These are phyloP conservation scores for Heliocybe sulcata DNA, from an alignment of 1,284 basidiomycete genomes.

Conservation along the genomic window DNA sequence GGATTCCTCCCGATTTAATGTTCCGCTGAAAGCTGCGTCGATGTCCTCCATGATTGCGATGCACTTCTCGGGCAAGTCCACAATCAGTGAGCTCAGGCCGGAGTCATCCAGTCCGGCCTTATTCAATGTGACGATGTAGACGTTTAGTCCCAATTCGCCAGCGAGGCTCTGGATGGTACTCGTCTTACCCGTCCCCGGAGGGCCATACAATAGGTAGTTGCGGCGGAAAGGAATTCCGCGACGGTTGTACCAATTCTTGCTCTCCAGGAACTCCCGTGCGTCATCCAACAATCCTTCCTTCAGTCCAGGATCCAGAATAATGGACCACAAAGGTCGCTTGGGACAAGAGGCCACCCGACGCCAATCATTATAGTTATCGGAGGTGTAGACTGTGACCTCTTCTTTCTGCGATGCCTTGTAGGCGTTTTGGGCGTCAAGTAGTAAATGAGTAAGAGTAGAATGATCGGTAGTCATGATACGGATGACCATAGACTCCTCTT, in stretches of 20 bases:
- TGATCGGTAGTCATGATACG: constrained; percentile 15
- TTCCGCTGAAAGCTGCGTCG: constrained; percentile 62
- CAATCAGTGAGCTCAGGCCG: constrained; percentile 50
- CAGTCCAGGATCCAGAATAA: constrained; percentile 60
- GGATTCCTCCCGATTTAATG: constrained; percentile 37
- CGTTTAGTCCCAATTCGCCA: constrained; percentile 65
- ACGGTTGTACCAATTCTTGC: constrained; percentile 60
- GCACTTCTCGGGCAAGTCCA: constrained; percentile 57
- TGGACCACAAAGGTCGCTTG: constrained; percentile 57
- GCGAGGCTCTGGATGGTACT: constrained; percentile 71
- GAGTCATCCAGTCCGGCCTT: constrained; percentile 62
- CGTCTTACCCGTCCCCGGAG: constrained; percentile 71
- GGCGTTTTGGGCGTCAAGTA: constrained; percentile 18
- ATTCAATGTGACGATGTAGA: constrained; percentile 72
- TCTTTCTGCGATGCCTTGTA: constrained; percentile 30
- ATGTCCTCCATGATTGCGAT: constrained; percentile 80
- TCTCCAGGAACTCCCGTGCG: constrained; percentile 57
- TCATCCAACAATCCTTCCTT: constrained; percentile 59
- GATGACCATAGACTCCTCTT: constrained; percentile 14
- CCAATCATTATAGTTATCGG: constrained; percentile 45
- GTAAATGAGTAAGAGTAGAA: constrained; percentile 16
- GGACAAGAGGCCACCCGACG: constrained; percentile 45
- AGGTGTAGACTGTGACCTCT: constrained; percentile 51
- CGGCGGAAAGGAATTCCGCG: constrained; percentile 69
- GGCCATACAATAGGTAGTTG: constrained; percentile 68